These are phyloP conservation scores for Naganishia randhawae DNA, from an alignment of 768 basidiomycete genomes.

Conservation along the genomic window DNA sequence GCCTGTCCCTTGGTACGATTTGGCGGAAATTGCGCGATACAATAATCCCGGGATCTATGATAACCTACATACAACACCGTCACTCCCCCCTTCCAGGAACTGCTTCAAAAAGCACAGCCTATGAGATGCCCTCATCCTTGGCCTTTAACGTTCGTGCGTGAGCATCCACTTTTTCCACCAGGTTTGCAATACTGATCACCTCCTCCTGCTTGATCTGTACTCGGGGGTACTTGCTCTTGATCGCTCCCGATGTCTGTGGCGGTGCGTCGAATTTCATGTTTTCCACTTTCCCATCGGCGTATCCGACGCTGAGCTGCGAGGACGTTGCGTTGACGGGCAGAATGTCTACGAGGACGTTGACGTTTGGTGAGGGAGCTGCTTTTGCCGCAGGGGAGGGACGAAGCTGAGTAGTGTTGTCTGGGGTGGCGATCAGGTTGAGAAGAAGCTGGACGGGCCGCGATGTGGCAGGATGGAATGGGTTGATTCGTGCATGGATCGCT, in stretches of 20 bases:
- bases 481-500: slow-evolving; percentile 29
- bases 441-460: slow-evolving; percentile 28
- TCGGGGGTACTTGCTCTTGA: slow-evolving; percentile 12
- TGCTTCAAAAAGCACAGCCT: neutral
- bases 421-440: slow-evolving; percentile 27
- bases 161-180: slow-evolving; percentile 28
- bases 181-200: slow-evolving; percentile 20
- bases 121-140: slow-evolving; percentile 28
- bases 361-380: slow-evolving; percentile 11
- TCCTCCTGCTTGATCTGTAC: slow-evolving; percentile 21
- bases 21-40: no score
- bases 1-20: no score
- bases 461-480: slow-evolving; percentile 31
- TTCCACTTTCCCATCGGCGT: slow-evolving; percentile 30
- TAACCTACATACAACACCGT: neutral
- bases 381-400: slow-evolving; percentile 11
- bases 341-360: slow-evolving; percentile 29
- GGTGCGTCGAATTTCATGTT: slow-evolving; percentile 6
- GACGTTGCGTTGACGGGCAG: slow-evolving; percentile 5
- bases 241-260: neutral
- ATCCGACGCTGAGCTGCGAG: slow-evolving; percentile 22
- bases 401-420: slow-evolving; percentile 19
- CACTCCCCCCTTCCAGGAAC: neutral
- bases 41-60: neutral
- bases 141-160: slow-evolving; percentile 27